phyloP scores from a whole-genome alignment of 805 yeast species.

The Cyberlindnera bimundalis region DNA sequence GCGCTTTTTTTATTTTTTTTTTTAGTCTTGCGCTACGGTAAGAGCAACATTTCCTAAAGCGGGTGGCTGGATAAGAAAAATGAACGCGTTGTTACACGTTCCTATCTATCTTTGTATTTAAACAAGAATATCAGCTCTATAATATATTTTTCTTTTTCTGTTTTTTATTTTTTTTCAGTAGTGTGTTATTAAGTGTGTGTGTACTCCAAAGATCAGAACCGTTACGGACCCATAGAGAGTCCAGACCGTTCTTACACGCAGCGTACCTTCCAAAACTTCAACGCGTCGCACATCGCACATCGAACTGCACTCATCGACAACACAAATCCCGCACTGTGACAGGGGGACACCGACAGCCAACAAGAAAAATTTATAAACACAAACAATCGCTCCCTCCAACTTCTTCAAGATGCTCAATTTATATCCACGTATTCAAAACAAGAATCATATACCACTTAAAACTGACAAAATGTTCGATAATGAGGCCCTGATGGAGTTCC shows the following conservation, averaged over 20 bases:
- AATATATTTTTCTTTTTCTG: no score
- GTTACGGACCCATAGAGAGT: no score
- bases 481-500: conserved; percentile 50
- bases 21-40: conserved; percentile 5
- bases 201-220: no score
- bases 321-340: not conserved
- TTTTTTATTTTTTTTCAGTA: no score
- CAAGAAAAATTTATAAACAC: conserved; percentile 13
- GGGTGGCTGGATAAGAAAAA: conserved; percentile 8
- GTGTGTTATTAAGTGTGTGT: no score
- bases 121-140: not conserved
- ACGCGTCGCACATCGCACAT: conserved; percentile 18
- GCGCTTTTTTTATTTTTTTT: no score
- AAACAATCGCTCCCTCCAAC: not conserved
- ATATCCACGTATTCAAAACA: not conserved
- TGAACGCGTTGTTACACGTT: not conserved
- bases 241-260: conserved; percentile 5
- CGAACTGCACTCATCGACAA: conserved; percentile 1
- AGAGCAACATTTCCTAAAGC: conserved; percentile 9
- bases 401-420: not conserved
- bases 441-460: not conserved
- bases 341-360: no score
- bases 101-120: not conserved
- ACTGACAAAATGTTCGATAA: conserved; percentile 35
- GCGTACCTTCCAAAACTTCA: conserved; percentile 14